Evolutionary conservation across 108 stramenopile species (phyloP).

Genomic region (Cylindrotheca closterium): DNA sequence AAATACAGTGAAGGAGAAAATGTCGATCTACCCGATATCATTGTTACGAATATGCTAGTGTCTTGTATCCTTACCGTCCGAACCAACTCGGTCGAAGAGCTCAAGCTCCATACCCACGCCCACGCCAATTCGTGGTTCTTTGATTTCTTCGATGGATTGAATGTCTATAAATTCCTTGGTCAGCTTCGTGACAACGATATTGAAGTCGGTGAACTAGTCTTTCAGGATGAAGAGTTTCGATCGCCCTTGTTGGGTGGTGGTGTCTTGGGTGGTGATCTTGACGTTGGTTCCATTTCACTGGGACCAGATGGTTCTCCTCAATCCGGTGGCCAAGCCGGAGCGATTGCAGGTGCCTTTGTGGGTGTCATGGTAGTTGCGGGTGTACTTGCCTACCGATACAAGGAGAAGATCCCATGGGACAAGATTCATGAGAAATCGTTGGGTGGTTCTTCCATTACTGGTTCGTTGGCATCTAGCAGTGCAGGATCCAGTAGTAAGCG

Average conservation of each 20-base stretch:
- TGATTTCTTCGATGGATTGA: conserved; percentile 19
- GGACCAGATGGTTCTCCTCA: background rate
- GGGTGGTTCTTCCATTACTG: too few relatives aligned
- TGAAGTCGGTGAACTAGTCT: conserved; percentile 15
- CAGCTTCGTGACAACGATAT: conserved; percentile 13
- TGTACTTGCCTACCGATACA: background rate
- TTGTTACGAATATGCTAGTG: conserved; percentile 24
- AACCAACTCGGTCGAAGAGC: conserved; percentile 11
- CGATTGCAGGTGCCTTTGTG: background rate
- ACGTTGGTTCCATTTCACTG: background rate
- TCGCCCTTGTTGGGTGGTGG: conserved; percentile 6
- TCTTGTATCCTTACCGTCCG: conserved; percentile 14
- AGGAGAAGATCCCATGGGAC: background rate
- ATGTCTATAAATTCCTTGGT: conserved; percentile 20
- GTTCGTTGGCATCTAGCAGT: too few relatives aligned
- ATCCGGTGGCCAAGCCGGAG: background rate
- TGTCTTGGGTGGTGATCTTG: background rate
- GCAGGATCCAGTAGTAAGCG: too few relatives aligned
- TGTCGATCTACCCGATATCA: conserved; percentile 1
- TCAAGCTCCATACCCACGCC: conserved; percentile 8
- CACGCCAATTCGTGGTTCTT: conserved; percentile 8
- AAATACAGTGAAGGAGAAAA: conserved; percentile 22
- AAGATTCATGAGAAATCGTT: background rate
- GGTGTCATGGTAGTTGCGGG: background rate
- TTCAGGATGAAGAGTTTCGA: conserved; percentile 18